Evolutionary conservation across 2,329 filamentous ascomycete species (phyloP).

Genomic region (Neonectria hederae): DNA sequence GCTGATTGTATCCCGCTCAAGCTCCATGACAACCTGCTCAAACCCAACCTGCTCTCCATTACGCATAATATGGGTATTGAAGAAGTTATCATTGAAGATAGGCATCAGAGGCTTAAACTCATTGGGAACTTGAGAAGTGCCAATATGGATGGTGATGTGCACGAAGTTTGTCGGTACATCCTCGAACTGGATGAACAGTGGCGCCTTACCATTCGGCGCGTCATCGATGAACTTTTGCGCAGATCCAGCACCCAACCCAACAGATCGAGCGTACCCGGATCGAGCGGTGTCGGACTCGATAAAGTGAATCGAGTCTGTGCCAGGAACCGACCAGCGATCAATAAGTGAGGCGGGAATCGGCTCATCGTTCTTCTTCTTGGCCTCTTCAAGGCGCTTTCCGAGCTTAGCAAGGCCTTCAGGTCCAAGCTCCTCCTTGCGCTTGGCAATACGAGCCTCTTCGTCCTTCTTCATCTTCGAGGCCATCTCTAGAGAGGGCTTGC

Average conservation of each 20-base stretch:
- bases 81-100: conserved; percentile 91
- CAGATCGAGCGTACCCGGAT: conserved; percentile 77
- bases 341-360: conserved; percentile 86
- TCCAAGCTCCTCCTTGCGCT: conserved; percentile 81
- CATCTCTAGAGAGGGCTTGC: conserved; percentile 82
- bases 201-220: conserved; percentile 67
- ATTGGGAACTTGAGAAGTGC: conserved; percentile 80
- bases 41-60: conserved; percentile 83
- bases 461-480: conserved; percentile 83
- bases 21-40: conserved; percentile 88
- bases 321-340: conserved; percentile 82
- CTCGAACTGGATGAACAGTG: conserved; percentile 96
- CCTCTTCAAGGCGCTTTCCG: conserved; percentile 78
- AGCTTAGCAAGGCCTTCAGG: conserved; percentile 82
- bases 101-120: conserved; percentile 84
- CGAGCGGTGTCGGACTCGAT: conserved; percentile 88
- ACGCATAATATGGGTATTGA: conserved; percentile 85
- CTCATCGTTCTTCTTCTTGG: conserved; percentile 88
- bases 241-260: conserved; percentile 73
- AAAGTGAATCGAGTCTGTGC: conserved; percentile 92
- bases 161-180: conserved; percentile 94
- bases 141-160: conserved; percentile 81
- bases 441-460: conserved; percentile 80
- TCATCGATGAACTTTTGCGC: conserved; percentile 81
- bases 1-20: conserved; percentile 90